phyloP scores from a whole-genome alignment of 2,329 filamentous ascomycete species.

The Aspergillus novoparasiticus region DNA sequence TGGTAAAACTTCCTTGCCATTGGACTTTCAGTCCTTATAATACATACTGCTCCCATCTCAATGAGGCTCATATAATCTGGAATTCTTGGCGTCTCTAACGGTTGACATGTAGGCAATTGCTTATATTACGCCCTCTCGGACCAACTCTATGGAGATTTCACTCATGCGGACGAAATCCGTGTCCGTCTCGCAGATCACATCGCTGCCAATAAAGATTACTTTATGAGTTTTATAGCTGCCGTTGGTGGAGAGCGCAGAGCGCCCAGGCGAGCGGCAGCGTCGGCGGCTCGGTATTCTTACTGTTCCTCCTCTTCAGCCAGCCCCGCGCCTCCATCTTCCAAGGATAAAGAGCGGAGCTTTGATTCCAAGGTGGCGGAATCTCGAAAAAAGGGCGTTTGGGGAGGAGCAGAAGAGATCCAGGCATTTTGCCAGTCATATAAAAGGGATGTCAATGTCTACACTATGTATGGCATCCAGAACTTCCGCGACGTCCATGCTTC shows the following conservation, averaged over 20 bases:
- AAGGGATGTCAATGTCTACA: constrained; percentile 65
- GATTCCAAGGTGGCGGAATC: constrained; percentile 62
- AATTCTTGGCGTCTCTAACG: constrained; percentile 23
- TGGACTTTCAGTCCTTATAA: constrained; percentile 8
- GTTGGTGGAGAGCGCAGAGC: constrained; percentile 60
- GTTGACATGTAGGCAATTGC: constrained; percentile 61
- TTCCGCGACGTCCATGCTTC: constrained; percentile 51
- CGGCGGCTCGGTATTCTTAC: constrained; percentile 51
- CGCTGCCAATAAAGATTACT: constrained; percentile 61
- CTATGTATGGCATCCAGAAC: constrained; percentile 39
- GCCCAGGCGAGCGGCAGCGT: constrained; percentile 53
- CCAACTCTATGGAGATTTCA: constrained; percentile 65
- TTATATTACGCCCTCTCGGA: constrained; percentile 70
- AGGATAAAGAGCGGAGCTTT: constrained; percentile 61
- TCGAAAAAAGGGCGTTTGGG: constrained; percentile 63
- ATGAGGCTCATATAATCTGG: background rate
- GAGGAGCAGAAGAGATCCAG: constrained; percentile 68
- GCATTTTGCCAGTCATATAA: constrained; percentile 66
- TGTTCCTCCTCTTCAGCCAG: constrained; percentile 50
- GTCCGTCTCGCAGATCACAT: constrained; percentile 63
- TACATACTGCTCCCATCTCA: constrained; percentile 8
- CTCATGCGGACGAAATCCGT: constrained; percentile 61
- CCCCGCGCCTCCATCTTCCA: constrained; percentile 46
- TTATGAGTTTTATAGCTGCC: constrained; percentile 63
- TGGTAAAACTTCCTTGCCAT: constrained; percentile 50